Evolutionary conservation across 2,329 filamentous ascomycete species (phyloP).

Genomic region (Akanthomyces uredinophilus): DNA sequence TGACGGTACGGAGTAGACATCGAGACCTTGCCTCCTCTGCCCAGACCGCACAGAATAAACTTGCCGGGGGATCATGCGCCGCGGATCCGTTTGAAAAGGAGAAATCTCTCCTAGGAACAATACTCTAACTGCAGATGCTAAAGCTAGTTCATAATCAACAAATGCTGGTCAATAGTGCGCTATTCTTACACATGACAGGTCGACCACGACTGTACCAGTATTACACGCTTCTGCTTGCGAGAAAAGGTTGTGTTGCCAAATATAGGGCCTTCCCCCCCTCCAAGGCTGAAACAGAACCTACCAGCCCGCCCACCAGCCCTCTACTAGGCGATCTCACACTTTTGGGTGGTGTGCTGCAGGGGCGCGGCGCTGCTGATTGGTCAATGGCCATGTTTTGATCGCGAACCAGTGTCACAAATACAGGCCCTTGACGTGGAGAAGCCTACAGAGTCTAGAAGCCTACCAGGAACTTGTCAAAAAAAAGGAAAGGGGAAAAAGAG

Average conservation of each 20-base stretch:
- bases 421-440: background rate
- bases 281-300: constrained; percentile 12
- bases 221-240: background rate
- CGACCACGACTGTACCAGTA: background rate
- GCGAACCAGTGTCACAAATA: constrained; percentile 4
- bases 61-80: background rate
- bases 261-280: background rate
- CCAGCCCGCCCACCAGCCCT: background rate
- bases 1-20: too few relatives aligned
- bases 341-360: background rate
- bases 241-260: background rate
- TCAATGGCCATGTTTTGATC: background rate
- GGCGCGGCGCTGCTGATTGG: constrained; percentile 5
- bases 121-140: background rate
- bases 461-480: background rate
- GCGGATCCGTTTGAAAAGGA: background rate
- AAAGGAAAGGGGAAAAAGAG: background rate
- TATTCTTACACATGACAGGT: constrained; percentile 7
- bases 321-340: background rate
- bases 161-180: background rate
- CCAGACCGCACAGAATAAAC: background rate
- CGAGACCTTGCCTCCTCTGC: background rate
- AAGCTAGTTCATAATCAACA: background rate
- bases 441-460: too few relatives aligned
- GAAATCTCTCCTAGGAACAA: background rate